These are phyloP conservation scores for Dioszegia aurantiaca DNA, from an alignment of 768 basidiomycete genomes.

Conservation along the genomic window DNA sequence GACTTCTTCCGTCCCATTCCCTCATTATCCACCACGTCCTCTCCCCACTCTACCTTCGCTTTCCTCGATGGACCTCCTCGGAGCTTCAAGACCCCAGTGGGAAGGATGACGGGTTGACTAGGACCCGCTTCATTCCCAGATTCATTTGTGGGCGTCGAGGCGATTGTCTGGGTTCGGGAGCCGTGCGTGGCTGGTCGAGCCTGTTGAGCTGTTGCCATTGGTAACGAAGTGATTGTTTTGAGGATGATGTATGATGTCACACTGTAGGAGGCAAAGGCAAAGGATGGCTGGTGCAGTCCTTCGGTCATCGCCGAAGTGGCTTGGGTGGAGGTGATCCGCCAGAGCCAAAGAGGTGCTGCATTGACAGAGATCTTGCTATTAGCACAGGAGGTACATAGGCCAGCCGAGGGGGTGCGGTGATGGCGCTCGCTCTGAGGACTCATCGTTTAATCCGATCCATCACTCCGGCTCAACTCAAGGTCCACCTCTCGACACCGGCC, in stretches of 20 bases:
- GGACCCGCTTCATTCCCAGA: conserved; percentile 17
- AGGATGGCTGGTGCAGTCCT: too few relatives aligned
- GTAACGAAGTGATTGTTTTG: not conserved
- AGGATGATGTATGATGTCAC: not conserved
- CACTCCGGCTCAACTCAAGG: conserved; percentile 15
- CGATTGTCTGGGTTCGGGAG: conserved; percentile 21
- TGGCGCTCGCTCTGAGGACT: not conserved
- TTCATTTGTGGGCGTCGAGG: not conserved
- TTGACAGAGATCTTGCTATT: too few relatives aligned
- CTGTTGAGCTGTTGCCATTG: conserved; percentile 1
- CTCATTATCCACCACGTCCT: conserved; percentile 87
- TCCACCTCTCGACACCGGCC: conserved; percentile 19
- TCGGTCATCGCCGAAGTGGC: conserved; percentile 4
- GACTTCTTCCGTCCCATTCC: conserved; percentile 83
- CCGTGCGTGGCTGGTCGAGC: conserved; percentile 6
- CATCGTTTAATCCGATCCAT: not conserved
- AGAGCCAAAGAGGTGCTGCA: too few relatives aligned
- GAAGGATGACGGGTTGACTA: conserved; percentile 2
- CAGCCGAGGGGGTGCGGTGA: not conserved
- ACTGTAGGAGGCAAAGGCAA: too few relatives aligned
- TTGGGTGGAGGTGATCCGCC: conserved; percentile 8
- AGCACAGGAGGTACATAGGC: too few relatives aligned
- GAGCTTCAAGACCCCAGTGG: conserved; percentile 62
- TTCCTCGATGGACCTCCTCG: conserved; percentile 58
- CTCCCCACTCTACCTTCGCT: conserved; percentile 74